Evolutionary conservation across 257 asterid species (phyloP), one percentile per base, ranked within the genome.

Genomic region (Fraxinus excelsior): DNA sequence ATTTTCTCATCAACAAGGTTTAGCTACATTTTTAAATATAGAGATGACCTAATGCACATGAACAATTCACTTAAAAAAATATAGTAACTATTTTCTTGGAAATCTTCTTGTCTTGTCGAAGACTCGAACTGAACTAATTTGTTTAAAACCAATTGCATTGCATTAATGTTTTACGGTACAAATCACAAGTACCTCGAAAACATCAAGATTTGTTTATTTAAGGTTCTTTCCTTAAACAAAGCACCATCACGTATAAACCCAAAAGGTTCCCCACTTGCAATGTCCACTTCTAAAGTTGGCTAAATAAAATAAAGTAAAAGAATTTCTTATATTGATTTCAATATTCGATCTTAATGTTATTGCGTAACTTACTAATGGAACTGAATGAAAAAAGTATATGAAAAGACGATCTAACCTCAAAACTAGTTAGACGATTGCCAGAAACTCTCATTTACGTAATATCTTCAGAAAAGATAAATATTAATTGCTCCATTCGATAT

Each of bases 61-160:
- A 35, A 75, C 80, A 71, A 37, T 68, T 76, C 32, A 74, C 72
- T 71, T 49, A 42, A 67, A 76, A 42, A 64, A 72, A 71, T 2
- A 31, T 31, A 31, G 32, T 67, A 74, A 70, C 71, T 73, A 42
- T 76, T 66, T 78, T 71, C 74, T 38, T 71, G 74, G 80, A 34
- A 77, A 84, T 76, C 77, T 62, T 79, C 69, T 84, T 83, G 49
- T 81, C 82, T 74, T 83, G 84, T 83, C 86, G 74, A n/a, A n/a
- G n/a, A 6, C 7, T 53, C 73, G 68, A 78, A 70, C 62, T 75
- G 79, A 71, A 82, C 75, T 78, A 34, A 25, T 42, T 46, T 80
- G 34, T 75, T 29, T 75, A 67, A 69, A 79, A 76, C 76, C 77
- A 73, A 60, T 71, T 83, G 80, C 76, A 79, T 82, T 74, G 75